Percentiles rank a stretch among this genome's conserved stretches.
These are phyloP conservation scores for Calcarisporium arbuscula DNA, from an alignment of 2,329 filamentous ascomycete species.

Conservation along the genomic window DNA sequence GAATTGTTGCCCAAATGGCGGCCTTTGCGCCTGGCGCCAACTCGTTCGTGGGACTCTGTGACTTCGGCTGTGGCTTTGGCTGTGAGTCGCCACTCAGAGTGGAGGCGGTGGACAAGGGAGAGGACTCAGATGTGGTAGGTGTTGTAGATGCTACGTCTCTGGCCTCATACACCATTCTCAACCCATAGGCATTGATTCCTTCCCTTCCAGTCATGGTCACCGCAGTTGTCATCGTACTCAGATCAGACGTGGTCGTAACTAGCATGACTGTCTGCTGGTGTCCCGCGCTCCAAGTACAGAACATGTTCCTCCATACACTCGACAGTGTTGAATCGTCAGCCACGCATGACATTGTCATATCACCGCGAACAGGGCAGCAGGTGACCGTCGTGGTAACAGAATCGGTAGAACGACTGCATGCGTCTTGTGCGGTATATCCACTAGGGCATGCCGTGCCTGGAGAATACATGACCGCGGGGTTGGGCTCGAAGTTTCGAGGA, in stretches of 20 bases:
- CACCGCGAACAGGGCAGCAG: not conserved
- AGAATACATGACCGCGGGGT: not conserved
- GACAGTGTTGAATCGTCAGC: not conserved
- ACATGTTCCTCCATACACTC: not conserved
- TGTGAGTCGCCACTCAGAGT: too few relatives aligned
- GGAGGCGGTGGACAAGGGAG: too few relatives aligned
- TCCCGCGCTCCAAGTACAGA: not conserved
- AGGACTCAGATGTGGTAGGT: not conserved
- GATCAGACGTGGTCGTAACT: not conserved
- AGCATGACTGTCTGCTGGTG: not conserved
- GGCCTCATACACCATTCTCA: not conserved
- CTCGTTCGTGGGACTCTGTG: too few relatives aligned
- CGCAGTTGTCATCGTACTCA: not conserved
- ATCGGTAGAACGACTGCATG: not conserved
- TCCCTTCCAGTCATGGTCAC: not conserved
- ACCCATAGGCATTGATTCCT: too few relatives aligned
- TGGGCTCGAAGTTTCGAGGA: not conserved
- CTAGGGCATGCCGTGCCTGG: not conserved
- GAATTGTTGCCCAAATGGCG: too few relatives aligned
- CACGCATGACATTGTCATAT: not conserved
- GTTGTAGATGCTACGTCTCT: not conserved
- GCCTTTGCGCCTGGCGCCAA: too few relatives aligned
- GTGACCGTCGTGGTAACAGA: not conserved
- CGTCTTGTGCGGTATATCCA: not conserved
- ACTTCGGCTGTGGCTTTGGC: too few relatives aligned